Evolutionary conservation across 768 basidiomycete genomes (phyloP), one percentile per base, ranked within the genome.

Genomic region (Russula griseocarnosa): DNA sequence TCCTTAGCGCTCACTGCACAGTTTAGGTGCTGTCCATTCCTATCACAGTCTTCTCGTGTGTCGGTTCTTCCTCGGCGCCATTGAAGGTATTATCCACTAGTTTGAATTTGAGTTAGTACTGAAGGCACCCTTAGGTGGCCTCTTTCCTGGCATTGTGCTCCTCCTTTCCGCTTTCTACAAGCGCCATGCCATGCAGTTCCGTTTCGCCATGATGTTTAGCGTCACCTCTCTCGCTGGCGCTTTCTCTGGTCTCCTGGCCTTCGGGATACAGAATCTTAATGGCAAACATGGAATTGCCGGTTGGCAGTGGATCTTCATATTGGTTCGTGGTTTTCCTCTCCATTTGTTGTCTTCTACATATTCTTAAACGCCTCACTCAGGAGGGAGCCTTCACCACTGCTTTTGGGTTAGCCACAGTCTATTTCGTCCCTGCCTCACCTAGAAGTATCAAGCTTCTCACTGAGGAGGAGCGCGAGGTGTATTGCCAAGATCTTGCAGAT

Each of bases 281-380:
- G 82, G 82, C 14, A 72, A 78, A 11, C 78, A 79, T 2, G 81
- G 83, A 6, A 78, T 74, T 58, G 76, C 80, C 2, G 86, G 83
- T 0, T 88, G 86, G 86, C 77, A 81, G 18, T 89, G 85, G 86
- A 82, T 87, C 55, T 86, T 86, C 71, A 83, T 86, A 58, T 74
- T 86, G 36, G 81, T 82, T 71, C 1, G 72, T 63, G 1, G 5
- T 46, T 3, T 46, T 3, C 13, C 46, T 11, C 4, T 7, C 3
- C 51, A 46, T 20, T 1, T 2, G 10, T 47, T 30, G 2, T 24
- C 10, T 51, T 22, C 28, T n/a, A 22, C 32, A 4, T 18, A 38
- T 50, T 42, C 42, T 18, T 13, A 10, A 38, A 44, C 16, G 34
- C 24, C 52, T 64, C 16, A 42, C 34, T 30, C 42, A 77, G 73